A percentile compares a stretch with the other conserved stretches of the same genome.
These are phyloP conservation scores for Solanum lignicaule DNA, from an alignment of 257 asterid species.

Conservation along the genomic window DNA sequence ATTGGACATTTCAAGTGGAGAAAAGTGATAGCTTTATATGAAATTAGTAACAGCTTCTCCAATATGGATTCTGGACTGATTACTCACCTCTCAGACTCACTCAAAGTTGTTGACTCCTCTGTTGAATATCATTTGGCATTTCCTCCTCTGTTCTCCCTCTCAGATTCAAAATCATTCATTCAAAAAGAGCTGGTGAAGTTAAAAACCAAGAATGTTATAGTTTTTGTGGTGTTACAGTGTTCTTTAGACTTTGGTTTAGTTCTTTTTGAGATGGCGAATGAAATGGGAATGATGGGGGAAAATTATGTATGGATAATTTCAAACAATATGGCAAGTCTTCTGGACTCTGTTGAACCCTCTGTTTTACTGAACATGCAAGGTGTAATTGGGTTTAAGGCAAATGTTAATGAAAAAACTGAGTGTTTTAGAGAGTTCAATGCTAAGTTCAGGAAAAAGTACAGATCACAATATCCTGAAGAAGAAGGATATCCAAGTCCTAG, in stretches of 20 bases:
- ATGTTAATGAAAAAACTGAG: not conserved
- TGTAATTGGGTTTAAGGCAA: slow-evolving; percentile 36
- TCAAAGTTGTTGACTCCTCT: slow-evolving; percentile 16
- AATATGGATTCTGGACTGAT: slow-evolving; percentile 12
- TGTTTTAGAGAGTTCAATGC: slow-evolving; percentile 17
- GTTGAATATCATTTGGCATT: slow-evolving; percentile 20
- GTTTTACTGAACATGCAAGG: slow-evolving; percentile 42
- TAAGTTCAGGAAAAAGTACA: slow-evolving; percentile 27
- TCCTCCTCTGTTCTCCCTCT: slow-evolving; percentile 19
- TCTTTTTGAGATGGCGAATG: slow-evolving; percentile 37
- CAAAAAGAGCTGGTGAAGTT: slow-evolving; percentile 21
- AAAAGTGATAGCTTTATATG: slow-evolving; percentile 32
- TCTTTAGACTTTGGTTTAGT: slow-evolving; percentile 33
- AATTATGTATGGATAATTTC: slow-evolving; percentile 53
- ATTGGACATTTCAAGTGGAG: slow-evolving; percentile 43
- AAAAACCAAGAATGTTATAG: slow-evolving; percentile 5
- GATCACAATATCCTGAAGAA: slow-evolving; percentile 19
- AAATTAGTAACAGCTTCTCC: slow-evolving; percentile 17
- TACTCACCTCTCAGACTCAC: slow-evolving; percentile 28
- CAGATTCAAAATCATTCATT: slow-evolving; percentile 6
- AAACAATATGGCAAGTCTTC: slow-evolving; percentile 28
- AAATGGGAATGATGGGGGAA: slow-evolving; percentile 41
- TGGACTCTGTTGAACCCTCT: slow-evolving; percentile 37
- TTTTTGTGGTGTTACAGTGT: slow-evolving; percentile 25
- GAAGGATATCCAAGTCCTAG: slow-evolving; percentile 33